A percentile compares a stretch with the other conserved stretches of the same genome.
Conservation (phyloP, 176 grass and related monocot genomes). For the Musa schizocarpa region DNA sequence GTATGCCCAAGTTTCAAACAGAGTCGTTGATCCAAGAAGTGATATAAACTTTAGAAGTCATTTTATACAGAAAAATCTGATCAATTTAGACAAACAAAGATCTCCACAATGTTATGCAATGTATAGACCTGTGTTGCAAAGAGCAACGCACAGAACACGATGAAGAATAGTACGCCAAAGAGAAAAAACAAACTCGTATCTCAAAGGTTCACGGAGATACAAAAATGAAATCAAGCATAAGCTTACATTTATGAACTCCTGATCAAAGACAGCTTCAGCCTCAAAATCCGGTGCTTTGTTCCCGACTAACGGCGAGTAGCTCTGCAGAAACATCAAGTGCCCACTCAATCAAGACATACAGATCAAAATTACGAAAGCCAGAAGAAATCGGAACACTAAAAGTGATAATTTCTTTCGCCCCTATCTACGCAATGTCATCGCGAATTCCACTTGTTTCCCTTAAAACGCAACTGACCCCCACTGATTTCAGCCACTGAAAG, state of each 20-base stretch:
- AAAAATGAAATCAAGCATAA: not conserved
- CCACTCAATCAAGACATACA: too few relatives aligned
- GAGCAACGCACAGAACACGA: too few relatives aligned
- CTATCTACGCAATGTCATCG: not conserved
- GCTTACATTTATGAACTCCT: slow-evolving; percentile 64
- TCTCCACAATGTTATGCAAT: too few relatives aligned
- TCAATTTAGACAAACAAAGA: too few relatives aligned
- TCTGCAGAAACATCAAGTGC: slow-evolving; percentile 23
- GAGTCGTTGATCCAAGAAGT: too few relatives aligned
- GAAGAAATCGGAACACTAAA: not conserved
- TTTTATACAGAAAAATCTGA: too few relatives aligned
- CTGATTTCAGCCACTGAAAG: not conserved
- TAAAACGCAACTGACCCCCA: too few relatives aligned
- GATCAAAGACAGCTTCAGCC: slow-evolving; percentile 79
- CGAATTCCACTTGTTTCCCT: too few relatives aligned
- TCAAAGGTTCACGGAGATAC: not conserved
- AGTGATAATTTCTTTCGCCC: not conserved
- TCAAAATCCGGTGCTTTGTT: slow-evolving; percentile 82
- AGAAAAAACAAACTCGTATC: not conserved
- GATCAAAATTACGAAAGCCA: not conserved
- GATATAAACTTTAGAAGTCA: too few relatives aligned
- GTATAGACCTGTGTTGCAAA: too few relatives aligned
- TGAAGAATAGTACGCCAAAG: too few relatives aligned
- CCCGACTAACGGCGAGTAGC: slow-evolving; percentile 59
- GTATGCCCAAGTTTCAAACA: too few relatives aligned